Evolutionary conservation across 148 eudicot genomes (phyloP).

Genomic region (Spergularia marina): DNA sequence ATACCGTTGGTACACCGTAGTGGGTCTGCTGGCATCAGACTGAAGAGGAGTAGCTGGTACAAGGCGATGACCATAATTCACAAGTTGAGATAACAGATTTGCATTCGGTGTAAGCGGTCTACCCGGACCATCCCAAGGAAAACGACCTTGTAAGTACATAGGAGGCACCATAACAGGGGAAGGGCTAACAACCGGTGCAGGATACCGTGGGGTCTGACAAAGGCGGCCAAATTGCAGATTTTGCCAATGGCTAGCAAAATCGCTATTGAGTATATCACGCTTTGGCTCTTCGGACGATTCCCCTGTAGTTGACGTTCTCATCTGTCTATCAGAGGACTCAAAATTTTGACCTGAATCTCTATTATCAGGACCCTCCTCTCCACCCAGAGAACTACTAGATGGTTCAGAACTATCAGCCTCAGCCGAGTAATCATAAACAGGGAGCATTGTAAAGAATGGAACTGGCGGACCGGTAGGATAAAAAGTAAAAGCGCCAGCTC

Average conservation of each 20-base stretch:
- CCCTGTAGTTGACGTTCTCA: slow-evolving; percentile 27
- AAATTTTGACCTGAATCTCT: slow-evolving; percentile 38
- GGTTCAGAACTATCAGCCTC: slow-evolving; percentile 47
- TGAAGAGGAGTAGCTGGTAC: slow-evolving; percentile 65
- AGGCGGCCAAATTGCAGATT: slow-evolving; percentile 75
- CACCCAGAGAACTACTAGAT: slow-evolving; percentile 38
- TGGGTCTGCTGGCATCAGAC: slow-evolving; percentile 51
- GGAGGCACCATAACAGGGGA: slow-evolving; percentile 71
- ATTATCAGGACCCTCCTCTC: slow-evolving; percentile 39
- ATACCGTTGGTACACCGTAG: slow-evolving; percentile 53
- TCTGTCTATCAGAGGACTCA: slow-evolving; percentile 31
- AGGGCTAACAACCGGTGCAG: slow-evolving; percentile 42
- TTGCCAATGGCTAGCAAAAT: slow-evolving; percentile 83
- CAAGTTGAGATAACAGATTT: slow-evolving; percentile 56
- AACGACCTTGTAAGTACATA: slow-evolving; percentile 58
- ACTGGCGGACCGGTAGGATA: slow-evolving; percentile 92
- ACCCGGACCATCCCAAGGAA: slow-evolving; percentile 76
- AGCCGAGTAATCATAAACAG: slow-evolving; percentile 45
- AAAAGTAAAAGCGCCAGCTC: slow-evolving; percentile 45
- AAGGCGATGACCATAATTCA: slow-evolving; percentile 56
- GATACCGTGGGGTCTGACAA: slow-evolving; percentile 57
- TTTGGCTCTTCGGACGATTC: slow-evolving; percentile 40
- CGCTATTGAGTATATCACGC: slow-evolving; percentile 72
- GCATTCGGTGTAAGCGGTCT: slow-evolving; percentile 58
- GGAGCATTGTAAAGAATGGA: slow-evolving; percentile 84